These are phyloP conservation scores for Euphorbia schlechtendalii DNA, from an alignment of 441 rosid species.

Conservation along the genomic window DNA sequence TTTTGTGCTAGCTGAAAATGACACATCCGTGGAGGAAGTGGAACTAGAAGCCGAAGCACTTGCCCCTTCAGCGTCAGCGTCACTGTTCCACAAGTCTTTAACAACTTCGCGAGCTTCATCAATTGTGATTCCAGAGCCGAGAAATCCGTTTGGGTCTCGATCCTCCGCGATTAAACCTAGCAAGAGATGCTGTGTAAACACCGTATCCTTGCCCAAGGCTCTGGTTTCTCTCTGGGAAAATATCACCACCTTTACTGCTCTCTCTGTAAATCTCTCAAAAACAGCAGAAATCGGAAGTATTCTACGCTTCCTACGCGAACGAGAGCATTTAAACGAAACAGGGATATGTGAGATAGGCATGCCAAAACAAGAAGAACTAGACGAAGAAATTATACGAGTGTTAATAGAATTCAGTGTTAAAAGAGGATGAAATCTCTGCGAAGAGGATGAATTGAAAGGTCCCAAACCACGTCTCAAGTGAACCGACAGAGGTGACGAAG, in stretches of 20 bases:
- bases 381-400: slow-evolving; percentile 28
- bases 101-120: slow-evolving; percentile 69
- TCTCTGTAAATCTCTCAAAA: slow-evolving; percentile 81
- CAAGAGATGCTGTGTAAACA: slow-evolving; percentile 69
- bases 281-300: slow-evolving; percentile 50
- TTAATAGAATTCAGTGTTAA: slow-evolving; percentile 20
- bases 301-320: slow-evolving; percentile 36
- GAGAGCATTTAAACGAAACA: slow-evolving; percentile 17
- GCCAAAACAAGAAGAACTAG: slow-evolving; percentile 39
- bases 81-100: slow-evolving; percentile 45
- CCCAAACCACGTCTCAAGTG: slow-evolving; percentile 37
- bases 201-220: slow-evolving; percentile 64
- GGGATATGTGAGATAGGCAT: slow-evolving; percentile 28
- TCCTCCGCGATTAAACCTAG: slow-evolving; percentile 71
- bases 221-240: slow-evolving; percentile 75
- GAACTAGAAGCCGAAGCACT: slow-evolving; percentile 23
- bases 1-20: slow-evolving; percentile 68
- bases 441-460: slow-evolving; percentile 19
- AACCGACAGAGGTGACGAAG: slow-evolving; percentile 49
- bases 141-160: slow-evolving; percentile 75
- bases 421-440: slow-evolving; percentile 23
- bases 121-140: slow-evolving; percentile 57
- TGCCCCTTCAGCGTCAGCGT: slow-evolving; percentile 19
- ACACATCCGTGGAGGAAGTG: slow-evolving; percentile 47
- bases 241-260: slow-evolving; percentile 69